A percentile compares a stretch with the other conserved stretches of the same genome.
Evolutionary conservation across 2,329 filamentous ascomycete genomes (phyloP).

Genomic region (Grosmannia serpens): DNA sequence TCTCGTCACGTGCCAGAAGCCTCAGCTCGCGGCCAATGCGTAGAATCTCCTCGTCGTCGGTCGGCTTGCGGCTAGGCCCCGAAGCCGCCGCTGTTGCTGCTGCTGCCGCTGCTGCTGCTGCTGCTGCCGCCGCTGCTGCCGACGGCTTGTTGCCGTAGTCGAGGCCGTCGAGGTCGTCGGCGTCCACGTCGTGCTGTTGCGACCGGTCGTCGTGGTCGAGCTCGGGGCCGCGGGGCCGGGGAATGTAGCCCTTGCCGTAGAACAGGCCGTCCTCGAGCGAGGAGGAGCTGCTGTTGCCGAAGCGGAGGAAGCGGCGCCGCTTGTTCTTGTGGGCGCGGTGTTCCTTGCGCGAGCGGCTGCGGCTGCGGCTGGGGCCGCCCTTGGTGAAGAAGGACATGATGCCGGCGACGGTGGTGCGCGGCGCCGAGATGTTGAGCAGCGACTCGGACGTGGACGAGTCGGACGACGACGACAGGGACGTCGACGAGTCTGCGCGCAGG

Average conservation of each 20-base stretch:
- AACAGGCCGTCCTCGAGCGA: slow-evolving; percentile 45
- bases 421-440: slow-evolving; percentile 22
- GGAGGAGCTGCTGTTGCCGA: slow-evolving; percentile 40
- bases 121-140: not conserved
- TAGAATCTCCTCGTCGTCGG: slow-evolving; percentile 45
- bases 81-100: not conserved
- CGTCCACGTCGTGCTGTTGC: not conserved
- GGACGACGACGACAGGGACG: slow-evolving; percentile 15
- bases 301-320: slow-evolving; percentile 33
- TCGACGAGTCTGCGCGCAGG: slow-evolving; percentile 7
- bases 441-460: slow-evolving; percentile 22
- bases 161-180: not conserved
- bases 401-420: slow-evolving; percentile 17
- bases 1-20: slow-evolving; percentile 38
- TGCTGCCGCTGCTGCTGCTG: not conserved
- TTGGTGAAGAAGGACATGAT: slow-evolving; percentile 23
- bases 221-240: slow-evolving; percentile 11
- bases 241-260: slow-evolving; percentile 38
- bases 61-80: slow-evolving; percentile 14
- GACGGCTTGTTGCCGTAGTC: not conserved
- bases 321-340: slow-evolving; percentile 16
- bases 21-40: slow-evolving; percentile 43
- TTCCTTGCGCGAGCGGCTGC: slow-evolving; percentile 7
- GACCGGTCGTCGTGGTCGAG: not conserved
- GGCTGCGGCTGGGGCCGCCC: slow-evolving; percentile 10